Percentiles rank a stretch among this genome's conserved stretches.
These are phyloP conservation scores for Hygrophoropsis aurantiaca DNA, from an alignment of 768 basidiomycete species.

Conservation along the genomic window DNA sequence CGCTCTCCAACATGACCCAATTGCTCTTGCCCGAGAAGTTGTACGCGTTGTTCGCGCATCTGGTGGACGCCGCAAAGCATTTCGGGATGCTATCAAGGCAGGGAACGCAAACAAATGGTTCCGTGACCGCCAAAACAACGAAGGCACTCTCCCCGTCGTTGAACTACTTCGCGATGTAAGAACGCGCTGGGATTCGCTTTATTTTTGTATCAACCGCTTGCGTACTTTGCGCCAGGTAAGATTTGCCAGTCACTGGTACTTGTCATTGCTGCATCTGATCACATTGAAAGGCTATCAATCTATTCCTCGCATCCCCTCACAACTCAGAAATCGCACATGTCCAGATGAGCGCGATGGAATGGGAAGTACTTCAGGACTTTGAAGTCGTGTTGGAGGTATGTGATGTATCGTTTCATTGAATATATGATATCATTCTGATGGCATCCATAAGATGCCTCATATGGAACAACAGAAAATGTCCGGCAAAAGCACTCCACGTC, in stretches of 20 bases:
- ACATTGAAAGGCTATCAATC: background rate
- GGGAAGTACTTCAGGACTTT: constrained; percentile 8
- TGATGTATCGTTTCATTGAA: background rate
- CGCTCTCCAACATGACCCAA: background rate
- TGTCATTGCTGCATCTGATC: background rate
- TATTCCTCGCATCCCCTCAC: constrained; percentile 1
- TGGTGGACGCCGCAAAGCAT: background rate
- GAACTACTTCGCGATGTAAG: constrained; percentile 28
- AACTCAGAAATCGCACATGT: background rate
- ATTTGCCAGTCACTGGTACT: background rate
- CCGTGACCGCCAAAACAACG: background rate
- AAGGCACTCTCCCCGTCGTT: background rate
- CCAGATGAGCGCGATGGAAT: background rate
- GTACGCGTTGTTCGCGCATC: background rate
- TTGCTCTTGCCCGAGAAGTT: background rate
- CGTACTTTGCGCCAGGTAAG: constrained; percentile 2
- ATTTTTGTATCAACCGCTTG: constrained; percentile 31
- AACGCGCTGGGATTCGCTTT: constrained; percentile 40
- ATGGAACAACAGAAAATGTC: constrained; percentile 4
- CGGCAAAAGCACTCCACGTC: background rate
- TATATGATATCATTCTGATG: background rate
- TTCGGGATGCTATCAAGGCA: background rate
- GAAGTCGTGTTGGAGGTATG: constrained; percentile 9
- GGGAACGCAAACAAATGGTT: constrained; percentile 6
- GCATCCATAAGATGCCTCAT: constrained; percentile 1